A percentile compares a stretch with the other conserved stretches of the same genome.
Conservation (phyloP, 148 eudicot genomes). For the Silene uniflora region DNA sequence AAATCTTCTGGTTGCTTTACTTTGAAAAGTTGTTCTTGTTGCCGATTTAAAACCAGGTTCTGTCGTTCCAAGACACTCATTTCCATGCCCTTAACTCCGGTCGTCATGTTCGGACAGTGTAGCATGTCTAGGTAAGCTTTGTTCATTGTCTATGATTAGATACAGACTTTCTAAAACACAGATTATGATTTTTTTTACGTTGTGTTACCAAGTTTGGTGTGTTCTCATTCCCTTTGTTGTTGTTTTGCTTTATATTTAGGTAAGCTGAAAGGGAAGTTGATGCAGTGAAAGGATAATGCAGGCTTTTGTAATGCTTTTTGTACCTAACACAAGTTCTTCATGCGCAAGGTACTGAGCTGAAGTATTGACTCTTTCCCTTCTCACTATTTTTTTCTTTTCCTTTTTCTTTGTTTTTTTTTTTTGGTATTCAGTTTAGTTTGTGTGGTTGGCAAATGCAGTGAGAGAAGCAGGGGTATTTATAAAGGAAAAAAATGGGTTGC, state of each 20-base stretch:
- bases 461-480: constrained; percentile 29
- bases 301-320: constrained; percentile 25
- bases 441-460: constrained; percentile 22
- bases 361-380: constrained; percentile 27
- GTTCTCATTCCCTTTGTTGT: constrained; percentile 13
- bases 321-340: constrained; percentile 44
- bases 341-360: constrained; percentile 30
- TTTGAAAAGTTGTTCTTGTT: constrained; percentile 42
- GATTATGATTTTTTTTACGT: constrained; percentile 4
- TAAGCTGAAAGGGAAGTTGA: constrained; percentile 30
- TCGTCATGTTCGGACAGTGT: constrained; percentile 30
- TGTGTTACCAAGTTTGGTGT: constrained; percentile 24
- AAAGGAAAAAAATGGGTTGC: constrained; percentile 12
- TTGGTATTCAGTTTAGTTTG: constrained; percentile 18
- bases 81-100: constrained; percentile 36
- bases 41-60: constrained; percentile 48
- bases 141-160: constrained; percentile 30
- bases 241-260: constrained; percentile 29
- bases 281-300: constrained; percentile 26
- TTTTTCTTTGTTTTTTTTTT: constrained; percentile 4
- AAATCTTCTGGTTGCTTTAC: constrained; percentile 32
- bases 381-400: not conserved
- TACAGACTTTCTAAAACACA: not conserved
- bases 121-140: constrained; percentile 42
- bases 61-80: constrained; percentile 72